Evolutionary conservation across 176 grass and related monocot genomes (phyloP).

Genomic region (Panicum miliaceum): DNA sequence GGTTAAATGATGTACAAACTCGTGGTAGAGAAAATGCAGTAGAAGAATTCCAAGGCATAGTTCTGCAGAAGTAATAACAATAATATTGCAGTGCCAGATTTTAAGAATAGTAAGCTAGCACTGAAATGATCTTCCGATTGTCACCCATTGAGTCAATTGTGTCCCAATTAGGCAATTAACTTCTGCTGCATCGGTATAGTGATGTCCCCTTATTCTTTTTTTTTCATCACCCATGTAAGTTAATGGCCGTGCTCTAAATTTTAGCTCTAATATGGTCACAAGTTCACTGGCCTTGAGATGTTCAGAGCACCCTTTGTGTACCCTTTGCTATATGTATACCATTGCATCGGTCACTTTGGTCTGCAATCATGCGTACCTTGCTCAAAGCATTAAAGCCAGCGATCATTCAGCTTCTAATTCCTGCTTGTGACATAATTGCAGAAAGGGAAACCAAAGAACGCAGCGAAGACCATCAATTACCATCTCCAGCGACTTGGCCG

Average conservation of each 20-base stretch:
- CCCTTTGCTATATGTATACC: background rate
- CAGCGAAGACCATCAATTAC: conserved; percentile 73
- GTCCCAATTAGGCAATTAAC: background rate
- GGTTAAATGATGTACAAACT: too few relatives aligned
- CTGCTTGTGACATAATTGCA: conserved; percentile 32
- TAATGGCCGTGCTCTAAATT: background rate
- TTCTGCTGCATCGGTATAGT: background rate
- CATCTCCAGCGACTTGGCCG: conserved; percentile 76
- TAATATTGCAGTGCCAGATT: background rate
- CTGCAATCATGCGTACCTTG: background rate
- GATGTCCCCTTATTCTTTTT: background rate
- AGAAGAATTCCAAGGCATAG: too few relatives aligned
- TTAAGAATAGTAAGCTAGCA: background rate
- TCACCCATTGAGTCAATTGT: background rate
- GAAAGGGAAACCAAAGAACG: conserved; percentile 73
- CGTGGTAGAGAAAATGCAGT: background rate
- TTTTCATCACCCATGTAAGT: background rate
- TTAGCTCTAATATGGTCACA: too few relatives aligned
- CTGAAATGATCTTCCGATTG: background rate
- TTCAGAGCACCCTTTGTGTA: background rate
- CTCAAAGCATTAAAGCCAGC: background rate
- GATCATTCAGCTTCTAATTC: background rate
- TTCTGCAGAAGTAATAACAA: background rate
- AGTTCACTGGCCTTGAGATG: background rate
- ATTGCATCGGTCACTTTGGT: background rate